Evolutionary conservation across 2,329 filamentous ascomycete genomes (phyloP).

Genomic region (Alternaria arborescens): DNA sequence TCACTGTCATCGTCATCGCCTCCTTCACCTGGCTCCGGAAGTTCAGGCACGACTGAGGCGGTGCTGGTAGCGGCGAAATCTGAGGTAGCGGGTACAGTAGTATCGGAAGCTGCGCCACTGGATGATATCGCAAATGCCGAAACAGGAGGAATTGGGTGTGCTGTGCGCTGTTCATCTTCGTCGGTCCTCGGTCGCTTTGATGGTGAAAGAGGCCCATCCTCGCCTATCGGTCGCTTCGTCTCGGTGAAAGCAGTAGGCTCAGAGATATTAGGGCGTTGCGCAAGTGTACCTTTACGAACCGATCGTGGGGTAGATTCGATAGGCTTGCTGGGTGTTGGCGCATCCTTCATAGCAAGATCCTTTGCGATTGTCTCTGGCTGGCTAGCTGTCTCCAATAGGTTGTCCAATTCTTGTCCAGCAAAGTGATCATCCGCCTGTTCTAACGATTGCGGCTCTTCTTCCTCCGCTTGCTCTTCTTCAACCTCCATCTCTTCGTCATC

Average conservation of each 20-base stretch:
- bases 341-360: slow-evolving; percentile 30
- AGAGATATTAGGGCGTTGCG: slow-evolving; percentile 1
- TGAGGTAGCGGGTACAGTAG: slow-evolving; percentile 22
- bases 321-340: not conserved
- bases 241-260: slow-evolving; percentile 13
- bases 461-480: slow-evolving; percentile 55
- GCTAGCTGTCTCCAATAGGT: slow-evolving; percentile 29
- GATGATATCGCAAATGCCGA: slow-evolving; percentile 1
- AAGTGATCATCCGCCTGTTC: slow-evolving; percentile 57
- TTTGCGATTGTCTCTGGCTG: slow-evolving; percentile 16
- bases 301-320: not conserved
- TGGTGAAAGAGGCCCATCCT: slow-evolving; percentile 32
- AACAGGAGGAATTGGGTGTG: slow-evolving; percentile 11
- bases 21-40: slow-evolving; percentile 27
- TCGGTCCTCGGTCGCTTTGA: slow-evolving; percentile 41
- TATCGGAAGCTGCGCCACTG: not conserved
- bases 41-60: slow-evolving; percentile 23
- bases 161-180: slow-evolving; percentile 16
- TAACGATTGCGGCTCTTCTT: slow-evolving; percentile 40
- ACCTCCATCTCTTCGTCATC: slow-evolving; percentile 28
- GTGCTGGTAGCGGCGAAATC: slow-evolving; percentile 28
- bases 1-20: slow-evolving; percentile 34
- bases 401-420: slow-evolving; percentile 44
- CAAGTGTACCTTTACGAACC: not conserved
- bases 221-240: slow-evolving; percentile 36